phyloP scores from a whole-genome alignment of 1,284 basidiomycete genomes.

The Sporisorium iseilematis-ciliati region DNA sequence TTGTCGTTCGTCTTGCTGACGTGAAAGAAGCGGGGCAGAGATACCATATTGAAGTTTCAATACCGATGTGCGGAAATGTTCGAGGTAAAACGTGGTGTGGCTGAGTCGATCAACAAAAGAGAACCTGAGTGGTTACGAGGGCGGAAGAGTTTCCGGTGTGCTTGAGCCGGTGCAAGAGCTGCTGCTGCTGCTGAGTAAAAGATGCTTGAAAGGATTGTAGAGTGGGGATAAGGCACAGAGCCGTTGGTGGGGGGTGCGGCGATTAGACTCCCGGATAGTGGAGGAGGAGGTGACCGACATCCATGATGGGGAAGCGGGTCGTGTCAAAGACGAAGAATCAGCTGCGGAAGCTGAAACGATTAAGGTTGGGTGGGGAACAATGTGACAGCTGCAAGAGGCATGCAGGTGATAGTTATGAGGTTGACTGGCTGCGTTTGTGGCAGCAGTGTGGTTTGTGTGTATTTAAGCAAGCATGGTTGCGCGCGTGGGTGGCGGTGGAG shows the following conservation, averaged over 20 bases:
- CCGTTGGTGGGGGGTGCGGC: conserved; percentile 13
- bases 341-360: conserved; percentile 11
- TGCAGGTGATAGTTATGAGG: conserved; percentile 14
- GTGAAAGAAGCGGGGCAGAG: conserved; percentile 25
- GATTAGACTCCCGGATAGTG: conserved; percentile 32
- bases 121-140: neutral
- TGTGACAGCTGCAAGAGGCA: conserved; percentile 23
- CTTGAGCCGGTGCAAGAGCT: neutral
- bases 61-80: too few relatives aligned
- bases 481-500: conserved; percentile 8
- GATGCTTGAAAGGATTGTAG: neutral
- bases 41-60: conserved; percentile 21
- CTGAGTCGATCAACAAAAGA: conserved; percentile 21
- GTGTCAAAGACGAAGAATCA: conserved; percentile 6
- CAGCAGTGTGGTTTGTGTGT: neutral
- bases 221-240: conserved; percentile 5
- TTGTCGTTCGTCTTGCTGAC: neutral
- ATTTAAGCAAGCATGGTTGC: conserved; percentile 30
- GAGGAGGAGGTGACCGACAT: conserved; percentile 39
- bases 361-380: conserved; percentile 17
- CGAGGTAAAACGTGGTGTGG: neutral
- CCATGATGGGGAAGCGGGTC: conserved; percentile 44
- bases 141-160: neutral
- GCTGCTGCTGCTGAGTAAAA: conserved; percentile 3
- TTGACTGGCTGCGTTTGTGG: conserved; percentile 6